Conservation (phyloP, 2,329 filamentous ascomycete genomes). For the Penicillium sp. region DNA sequence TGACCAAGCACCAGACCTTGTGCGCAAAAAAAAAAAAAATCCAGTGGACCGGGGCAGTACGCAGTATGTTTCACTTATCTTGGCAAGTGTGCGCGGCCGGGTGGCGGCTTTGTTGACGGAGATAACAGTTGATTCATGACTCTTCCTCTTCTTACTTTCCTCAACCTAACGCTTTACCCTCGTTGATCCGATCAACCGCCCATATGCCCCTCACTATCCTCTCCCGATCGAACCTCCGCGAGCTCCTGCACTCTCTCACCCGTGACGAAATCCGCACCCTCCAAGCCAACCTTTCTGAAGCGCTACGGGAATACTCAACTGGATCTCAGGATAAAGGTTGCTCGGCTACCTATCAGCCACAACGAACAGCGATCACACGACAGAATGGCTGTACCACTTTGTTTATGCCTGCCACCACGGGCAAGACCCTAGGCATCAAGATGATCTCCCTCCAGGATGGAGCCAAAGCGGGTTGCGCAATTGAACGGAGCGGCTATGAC, state of each 20-base stretch:
- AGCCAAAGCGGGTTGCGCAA: slow-evolving; percentile 29
- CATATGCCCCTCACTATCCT: slow-evolving; percentile 62
- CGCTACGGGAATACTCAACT: slow-evolving; percentile 65
- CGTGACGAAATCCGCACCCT: slow-evolving; percentile 59
- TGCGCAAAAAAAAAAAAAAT: not conserved
- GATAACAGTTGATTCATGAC: slow-evolving; percentile 6
- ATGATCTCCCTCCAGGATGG: slow-evolving; percentile 57
- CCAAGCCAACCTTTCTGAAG: slow-evolving; percentile 59
- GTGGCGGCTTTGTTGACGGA: slow-evolving; percentile 6
- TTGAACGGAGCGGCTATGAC: slow-evolving; percentile 31
- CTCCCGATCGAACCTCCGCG: slow-evolving; percentile 56
- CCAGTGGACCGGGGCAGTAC: not conserved
- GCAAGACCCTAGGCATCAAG: slow-evolving; percentile 63
- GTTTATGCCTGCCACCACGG: slow-evolving; percentile 66
- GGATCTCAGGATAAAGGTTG: slow-evolving; percentile 60
- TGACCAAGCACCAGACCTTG: not conserved
- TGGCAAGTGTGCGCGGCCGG: slow-evolving; percentile 7
- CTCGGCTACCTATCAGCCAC: slow-evolving; percentile 61
- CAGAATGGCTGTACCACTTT: slow-evolving; percentile 63
- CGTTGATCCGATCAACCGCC: slow-evolving; percentile 11
- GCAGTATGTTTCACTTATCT: slow-evolving; percentile 10
- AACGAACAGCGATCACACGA: slow-evolving; percentile 60
- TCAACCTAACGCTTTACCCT: not conserved
- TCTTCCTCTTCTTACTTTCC: not conserved
- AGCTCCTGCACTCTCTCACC: slow-evolving; percentile 56